Percentiles rank a stretch among this genome's conserved stretches.
These are phyloP conservation scores for Thalassiosira sp. DNA, from an alignment of 352 stramenopile genomes.

Conservation along the genomic window DNA sequence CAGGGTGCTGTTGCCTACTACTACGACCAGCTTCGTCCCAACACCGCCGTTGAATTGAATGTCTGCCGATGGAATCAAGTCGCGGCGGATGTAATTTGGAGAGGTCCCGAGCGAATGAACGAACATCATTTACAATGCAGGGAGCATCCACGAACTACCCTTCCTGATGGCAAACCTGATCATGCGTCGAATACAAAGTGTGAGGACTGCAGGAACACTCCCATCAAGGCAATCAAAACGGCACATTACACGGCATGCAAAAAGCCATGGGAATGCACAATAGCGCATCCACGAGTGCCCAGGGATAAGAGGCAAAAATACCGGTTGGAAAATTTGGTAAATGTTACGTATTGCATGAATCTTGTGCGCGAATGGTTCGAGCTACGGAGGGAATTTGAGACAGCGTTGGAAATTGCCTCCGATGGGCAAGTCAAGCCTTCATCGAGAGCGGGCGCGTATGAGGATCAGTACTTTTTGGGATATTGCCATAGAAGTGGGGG, in stretches of 20 bases:
- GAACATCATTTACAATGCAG: constrained; percentile 50
- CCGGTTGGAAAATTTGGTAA: constrained; percentile 67
- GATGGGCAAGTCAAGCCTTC: constrained; percentile 32
- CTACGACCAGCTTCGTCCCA: constrained; percentile 59
- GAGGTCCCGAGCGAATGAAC: constrained; percentile 31
- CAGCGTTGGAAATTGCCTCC: constrained; percentile 36
- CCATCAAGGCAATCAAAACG: constrained; percentile 50
- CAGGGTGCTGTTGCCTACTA: constrained; percentile 70
- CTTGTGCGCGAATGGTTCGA: constrained; percentile 69
- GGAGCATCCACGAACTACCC: constrained; percentile 27
- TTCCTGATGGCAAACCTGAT: constrained; percentile 41
- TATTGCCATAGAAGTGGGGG: constrained; percentile 50
- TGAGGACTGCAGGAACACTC: constrained; percentile 65
- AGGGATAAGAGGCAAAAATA: constrained; percentile 58
- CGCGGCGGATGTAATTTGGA: constrained; percentile 46
- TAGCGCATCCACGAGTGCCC: constrained; percentile 48
- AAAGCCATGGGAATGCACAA: constrained; percentile 69
- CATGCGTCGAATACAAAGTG: constrained; percentile 49
- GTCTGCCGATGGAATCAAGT: constrained; percentile 70
- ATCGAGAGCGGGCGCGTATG: constrained; percentile 40
- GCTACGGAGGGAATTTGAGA: constrained; percentile 65
- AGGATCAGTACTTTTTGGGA: constrained; percentile 63
- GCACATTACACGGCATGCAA: constrained; percentile 69
- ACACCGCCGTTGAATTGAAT: constrained; percentile 66
- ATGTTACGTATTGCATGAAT: constrained; percentile 65